A percentile compares a stretch with the other conserved stretches of the same genome.
Evolutionary conservation across 2,329 filamentous ascomycete species (phyloP).

Genomic region (Amesomyces nigricolor): DNA sequence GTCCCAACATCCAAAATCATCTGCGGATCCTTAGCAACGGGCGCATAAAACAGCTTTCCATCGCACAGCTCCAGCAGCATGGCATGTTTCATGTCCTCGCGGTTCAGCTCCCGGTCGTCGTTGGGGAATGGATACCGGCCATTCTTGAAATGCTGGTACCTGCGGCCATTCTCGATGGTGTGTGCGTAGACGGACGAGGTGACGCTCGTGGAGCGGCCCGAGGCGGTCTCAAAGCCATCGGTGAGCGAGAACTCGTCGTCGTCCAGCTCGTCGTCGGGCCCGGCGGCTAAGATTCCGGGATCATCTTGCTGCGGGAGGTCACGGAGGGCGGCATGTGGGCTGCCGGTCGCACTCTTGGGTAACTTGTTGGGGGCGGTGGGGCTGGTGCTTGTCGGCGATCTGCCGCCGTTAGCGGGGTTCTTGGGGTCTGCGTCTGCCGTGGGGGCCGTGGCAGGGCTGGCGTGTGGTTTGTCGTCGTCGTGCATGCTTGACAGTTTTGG

Average conservation of each 20-base stretch:
- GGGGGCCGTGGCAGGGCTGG: not conserved
- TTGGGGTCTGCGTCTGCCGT: not conserved
- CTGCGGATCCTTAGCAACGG: constrained; percentile 35
- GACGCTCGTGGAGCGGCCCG: constrained; percentile 23
- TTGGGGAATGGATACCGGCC: constrained; percentile 33
- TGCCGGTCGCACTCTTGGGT: not conserved
- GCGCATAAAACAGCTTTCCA: constrained; percentile 38
- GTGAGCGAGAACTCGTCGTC: constrained; percentile 10
- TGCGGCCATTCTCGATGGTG: constrained; percentile 26
- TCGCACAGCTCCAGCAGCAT: constrained; percentile 34
- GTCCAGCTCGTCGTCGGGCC: constrained; percentile 1
- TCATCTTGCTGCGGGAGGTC: not conserved
- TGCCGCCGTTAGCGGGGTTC: not conserved
- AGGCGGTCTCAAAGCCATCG: constrained; percentile 21
- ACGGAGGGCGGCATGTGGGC: not conserved
- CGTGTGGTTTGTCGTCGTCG: not conserved
- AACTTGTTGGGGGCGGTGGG: not conserved
- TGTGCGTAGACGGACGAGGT: constrained; percentile 27
- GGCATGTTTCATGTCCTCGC: constrained; percentile 40
- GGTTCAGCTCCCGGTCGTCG: constrained; percentile 40
- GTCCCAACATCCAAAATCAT: constrained; percentile 36
- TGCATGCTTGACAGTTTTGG: not conserved
- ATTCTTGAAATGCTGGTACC: constrained; percentile 29
- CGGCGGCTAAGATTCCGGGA: constrained; percentile 1
- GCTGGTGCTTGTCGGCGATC: not conserved